Evolutionary conservation across 2,329 filamentous ascomycete genomes (phyloP), one percentile per base, ranked within the genome.

Genomic region (Fusarium proliferatum): DNA sequence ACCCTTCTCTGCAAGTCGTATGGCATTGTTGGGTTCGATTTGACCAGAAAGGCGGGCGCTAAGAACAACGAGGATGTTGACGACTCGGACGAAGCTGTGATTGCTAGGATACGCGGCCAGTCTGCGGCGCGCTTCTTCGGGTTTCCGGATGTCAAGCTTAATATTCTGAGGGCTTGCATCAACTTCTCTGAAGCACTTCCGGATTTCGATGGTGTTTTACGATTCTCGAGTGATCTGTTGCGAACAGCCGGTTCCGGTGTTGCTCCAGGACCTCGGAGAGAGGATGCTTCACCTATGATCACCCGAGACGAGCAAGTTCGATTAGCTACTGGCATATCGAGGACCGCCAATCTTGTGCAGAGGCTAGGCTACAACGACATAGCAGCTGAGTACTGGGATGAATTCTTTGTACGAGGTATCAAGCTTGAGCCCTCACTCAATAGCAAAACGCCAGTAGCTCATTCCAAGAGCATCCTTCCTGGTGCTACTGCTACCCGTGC

Each of bases 111-210:
- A 67, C 83, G 89, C 52, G 85, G 85, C 36, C 89, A 93, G 78
- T 86, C 89, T 42, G 85, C 86, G 11, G 82, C 85, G 36, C 85
- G 90, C n/a, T 84, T 87, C 45, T 97, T 95, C 80, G 96, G 96
- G 8, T 94, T 95, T 77, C 85, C 90, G 16, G 88, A 89, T 65
- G 85, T 97, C 74, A 98, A 98, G 81, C 87, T 97, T 60, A 94
- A 97, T 79, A 91, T 98, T 58, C 85, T 98, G 16, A 90, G 94
- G 73, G 92, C 93, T n/a, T 97, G 96, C 78, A 94, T 97, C 77
- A 95, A 95, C 81, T 93, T 98, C 69, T 97, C 94, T 61, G 96
- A 99, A 84, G 96, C 96, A 2, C 85, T 98, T 61, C 95, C 96
- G 3, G 95, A 98, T 81, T 96, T 97, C 77, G 88, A 92, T 53